Conservation (phyloP, 148 eudicot genomes). For the Rhododendron molle region DNA sequence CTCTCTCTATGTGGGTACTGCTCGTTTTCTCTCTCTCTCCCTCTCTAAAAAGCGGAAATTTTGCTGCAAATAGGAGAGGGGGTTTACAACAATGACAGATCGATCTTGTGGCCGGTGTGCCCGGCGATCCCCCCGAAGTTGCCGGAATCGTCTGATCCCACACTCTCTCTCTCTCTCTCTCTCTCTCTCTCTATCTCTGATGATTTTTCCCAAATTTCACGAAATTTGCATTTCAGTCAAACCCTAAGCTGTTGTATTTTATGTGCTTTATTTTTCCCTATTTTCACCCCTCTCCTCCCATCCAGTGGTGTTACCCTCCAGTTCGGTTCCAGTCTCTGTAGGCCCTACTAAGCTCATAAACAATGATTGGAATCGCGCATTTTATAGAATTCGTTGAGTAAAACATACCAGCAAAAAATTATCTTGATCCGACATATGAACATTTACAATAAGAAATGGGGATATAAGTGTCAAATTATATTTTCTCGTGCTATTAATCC, state of each 20-base stretch:
- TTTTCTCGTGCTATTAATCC: no score
- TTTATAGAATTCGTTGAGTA: no score
- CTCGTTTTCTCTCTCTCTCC: not conserved
- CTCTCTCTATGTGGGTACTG: not conserved
- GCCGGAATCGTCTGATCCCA: slow-evolving; percentile 20
- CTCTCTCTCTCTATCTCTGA: not conserved
- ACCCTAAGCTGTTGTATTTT: slow-evolving; percentile 18
- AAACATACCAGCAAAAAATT: no score
- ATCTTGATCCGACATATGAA: not conserved
- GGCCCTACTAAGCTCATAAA: no score
- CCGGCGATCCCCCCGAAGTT: slow-evolving; percentile 16
- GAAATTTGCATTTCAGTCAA: slow-evolving; percentile 24
- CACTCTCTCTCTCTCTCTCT: not conserved
- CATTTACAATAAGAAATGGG: not conserved
- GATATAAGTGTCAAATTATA: no score
- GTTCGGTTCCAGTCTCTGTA: not conserved
- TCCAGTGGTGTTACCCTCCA: not conserved
- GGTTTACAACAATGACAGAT: slow-evolving; percentile 12
- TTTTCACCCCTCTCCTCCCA: not conserved
- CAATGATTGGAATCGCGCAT: no score
- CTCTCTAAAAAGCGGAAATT: slow-evolving; percentile 4
- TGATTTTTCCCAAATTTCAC: not conserved
- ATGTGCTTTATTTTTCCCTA: not conserved
- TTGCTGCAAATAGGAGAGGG: slow-evolving; percentile 8
- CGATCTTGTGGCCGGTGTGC: slow-evolving; percentile 25